Evolutionary conservation across 495 filamentous ascomycete species (phyloP).

Genomic region (Lepraria neglecta): DNA sequence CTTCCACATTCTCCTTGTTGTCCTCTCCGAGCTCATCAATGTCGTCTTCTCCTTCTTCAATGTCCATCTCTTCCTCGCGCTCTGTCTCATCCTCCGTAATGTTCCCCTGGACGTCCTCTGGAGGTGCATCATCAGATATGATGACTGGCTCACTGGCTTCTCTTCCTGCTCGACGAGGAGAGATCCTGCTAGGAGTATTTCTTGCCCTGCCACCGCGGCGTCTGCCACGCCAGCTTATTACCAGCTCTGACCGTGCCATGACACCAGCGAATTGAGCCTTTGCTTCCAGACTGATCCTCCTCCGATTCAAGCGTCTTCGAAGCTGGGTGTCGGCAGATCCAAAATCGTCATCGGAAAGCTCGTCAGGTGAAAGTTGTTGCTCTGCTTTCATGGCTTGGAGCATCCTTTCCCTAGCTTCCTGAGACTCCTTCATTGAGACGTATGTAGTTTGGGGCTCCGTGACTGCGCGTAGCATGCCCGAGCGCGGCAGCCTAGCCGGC

Average conservation of each 20-base stretch:
- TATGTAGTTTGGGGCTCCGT: conserved; percentile 46
- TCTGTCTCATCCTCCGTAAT: conserved; percentile 50
- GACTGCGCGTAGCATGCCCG: conserved; percentile 36
- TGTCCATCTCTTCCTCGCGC: conserved; percentile 39
- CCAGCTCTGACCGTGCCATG: conserved; percentile 34
- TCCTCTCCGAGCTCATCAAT: conserved; percentile 38
- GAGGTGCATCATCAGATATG: conserved; percentile 24
- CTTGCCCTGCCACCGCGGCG: conserved; percentile 10
- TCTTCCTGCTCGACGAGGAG: conserved; percentile 6
- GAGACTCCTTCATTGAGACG: conserved; percentile 48
- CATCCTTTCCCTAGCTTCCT: conserved; percentile 40
- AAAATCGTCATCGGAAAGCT: conserved; percentile 44
- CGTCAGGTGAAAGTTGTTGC: conserved; percentile 36
- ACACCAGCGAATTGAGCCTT: conserved; percentile 39
- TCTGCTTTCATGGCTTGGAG: conserved; percentile 27
- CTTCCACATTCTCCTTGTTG: conserved; percentile 45
- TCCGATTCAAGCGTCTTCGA: conserved; percentile 36
- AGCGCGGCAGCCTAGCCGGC: conserved; percentile 34
- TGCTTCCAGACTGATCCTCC: conserved; percentile 36
- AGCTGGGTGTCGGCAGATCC: conserved; percentile 42
- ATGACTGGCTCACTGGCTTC: conserved; percentile 17
- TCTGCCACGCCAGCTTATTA: conserved; percentile 11
- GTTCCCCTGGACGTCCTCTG: conserved; percentile 22
- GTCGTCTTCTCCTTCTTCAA: conserved; percentile 32
- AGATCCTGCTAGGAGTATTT: conserved; percentile 5